A percentile compares a stretch with the other conserved stretches of the same genome.
Conservation (phyloP, 441 rosid species). For the Bruguiera hainesii region DNA sequence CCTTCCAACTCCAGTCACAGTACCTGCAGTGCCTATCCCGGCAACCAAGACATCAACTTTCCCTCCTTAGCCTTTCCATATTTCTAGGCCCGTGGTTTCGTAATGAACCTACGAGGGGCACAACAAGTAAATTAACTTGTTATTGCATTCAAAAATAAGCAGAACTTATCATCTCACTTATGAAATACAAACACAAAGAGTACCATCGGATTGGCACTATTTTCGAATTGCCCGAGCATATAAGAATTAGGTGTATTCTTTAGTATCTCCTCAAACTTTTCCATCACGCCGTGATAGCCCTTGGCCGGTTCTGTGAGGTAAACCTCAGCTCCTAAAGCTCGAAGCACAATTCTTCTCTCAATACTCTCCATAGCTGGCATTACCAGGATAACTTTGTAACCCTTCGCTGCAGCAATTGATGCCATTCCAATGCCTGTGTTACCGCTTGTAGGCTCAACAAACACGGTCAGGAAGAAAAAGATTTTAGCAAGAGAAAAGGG, state of each 20-base stretch:
- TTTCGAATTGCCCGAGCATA: no score
- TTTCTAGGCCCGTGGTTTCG: neutral
- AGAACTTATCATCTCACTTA: no score
- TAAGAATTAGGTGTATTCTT: no score
- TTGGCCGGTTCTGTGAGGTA: no score
- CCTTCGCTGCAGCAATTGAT: conserved; percentile 2
- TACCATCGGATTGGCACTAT: no score
- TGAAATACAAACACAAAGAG: no score
- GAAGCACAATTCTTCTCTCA: neutral
- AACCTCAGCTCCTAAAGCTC: neutral
- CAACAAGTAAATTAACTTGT: neutral
- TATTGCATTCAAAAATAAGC: no score
- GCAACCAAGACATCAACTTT: neutral
- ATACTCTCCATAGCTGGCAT: conserved; percentile 3
- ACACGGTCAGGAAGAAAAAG: no score
- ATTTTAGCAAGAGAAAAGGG: no score
- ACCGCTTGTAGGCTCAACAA: no score
- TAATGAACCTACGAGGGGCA: neutral
- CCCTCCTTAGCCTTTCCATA: neutral
- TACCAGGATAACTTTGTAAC: neutral
- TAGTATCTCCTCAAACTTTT: no score
- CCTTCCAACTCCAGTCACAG: neutral
- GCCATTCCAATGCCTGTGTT: neutral
- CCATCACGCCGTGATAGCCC: no score
- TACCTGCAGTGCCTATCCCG: neutral